Evolutionary conservation across 108 stramenopile species (phyloP), one percentile per base, ranked within the genome.

Genomic region (Schizochytrium sp.): DNA sequence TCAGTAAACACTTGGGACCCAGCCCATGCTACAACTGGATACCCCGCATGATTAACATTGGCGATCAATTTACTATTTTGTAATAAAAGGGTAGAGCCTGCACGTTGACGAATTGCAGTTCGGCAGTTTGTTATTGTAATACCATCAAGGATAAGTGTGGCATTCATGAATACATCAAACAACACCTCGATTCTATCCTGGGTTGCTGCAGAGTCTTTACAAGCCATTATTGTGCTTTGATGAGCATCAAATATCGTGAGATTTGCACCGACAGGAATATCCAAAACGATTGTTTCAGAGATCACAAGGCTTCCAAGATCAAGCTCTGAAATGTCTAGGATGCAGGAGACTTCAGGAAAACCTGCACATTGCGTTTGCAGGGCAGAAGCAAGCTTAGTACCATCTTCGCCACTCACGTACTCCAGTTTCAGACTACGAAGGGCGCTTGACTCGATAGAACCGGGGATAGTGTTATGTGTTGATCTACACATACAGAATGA

Each of bases 101-200:
- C 1, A 44, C 15, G 19, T 44, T 69, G 64, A 15, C 44, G 44
- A 7, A 69, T 5, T 7, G 15, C 64, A 28, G 42, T 38, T 69
- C 42, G 5, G 15, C 64, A 69, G 15, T 69, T 69, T 7, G 15
- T 1, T 38, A 69, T 38, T 38, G 42, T 69, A 38, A 69, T 44
- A 7, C 64, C 64, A 69, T 69, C 64, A 44, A 69, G 64, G 44
- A 15, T 38, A 15, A 69, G 64, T 44, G 64, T 28, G 64, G 64
- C 64, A 44, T 69, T 69, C 15, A 44, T 44, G 64, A 44, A 44
- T 44, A 69, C 7, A 44, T 69, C 40, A 69, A 69, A 69, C 10
- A 69, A 44, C 0, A 28, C 40, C 42, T 12, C 28, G 44, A 7
- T 44, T 7, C 28, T 28, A 28, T 69, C 64, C 64, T 44, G 28